A percentile compares a stretch with the other conserved stretches of the same genome.
phyloP scores from a whole-genome alignment of 345 rosid species.

The Theobroma cacao region DNA sequence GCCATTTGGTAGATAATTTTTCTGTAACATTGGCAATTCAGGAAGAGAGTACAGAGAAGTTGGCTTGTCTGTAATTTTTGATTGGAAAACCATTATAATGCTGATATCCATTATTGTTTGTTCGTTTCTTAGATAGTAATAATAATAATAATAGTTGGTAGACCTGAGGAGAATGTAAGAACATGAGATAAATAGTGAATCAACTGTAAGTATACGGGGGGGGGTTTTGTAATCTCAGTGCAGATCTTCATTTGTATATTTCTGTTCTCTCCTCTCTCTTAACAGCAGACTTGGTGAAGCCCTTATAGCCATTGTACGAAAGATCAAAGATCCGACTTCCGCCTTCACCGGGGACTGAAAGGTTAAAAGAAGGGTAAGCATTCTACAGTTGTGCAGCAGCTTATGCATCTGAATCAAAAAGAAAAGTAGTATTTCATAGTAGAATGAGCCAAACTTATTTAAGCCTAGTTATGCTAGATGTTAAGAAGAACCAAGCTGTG shows the following conservation, averaged over 20 bases:
- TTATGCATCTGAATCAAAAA: too few relatives aligned
- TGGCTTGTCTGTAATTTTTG: constrained; percentile 17
- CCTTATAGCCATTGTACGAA: not conserved
- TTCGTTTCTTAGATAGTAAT: constrained; percentile 32
- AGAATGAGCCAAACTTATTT: too few relatives aligned
- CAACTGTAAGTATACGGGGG: constrained; percentile 17
- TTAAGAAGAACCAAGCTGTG: too few relatives aligned
- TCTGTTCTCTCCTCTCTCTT: not conserved
- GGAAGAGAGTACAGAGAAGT: constrained; percentile 12
- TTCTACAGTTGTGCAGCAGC: too few relatives aligned
- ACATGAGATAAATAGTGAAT: constrained; percentile 14
- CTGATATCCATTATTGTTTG: constrained; percentile 29
- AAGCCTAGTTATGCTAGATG: too few relatives aligned
- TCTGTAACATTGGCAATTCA: constrained; percentile 13
- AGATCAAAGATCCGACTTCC: not conserved
- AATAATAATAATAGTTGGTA: constrained; percentile 17
- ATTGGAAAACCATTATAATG: constrained; percentile 20
- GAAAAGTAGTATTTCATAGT: too few relatives aligned
- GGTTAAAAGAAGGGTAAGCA: not conserved
- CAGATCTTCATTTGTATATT: not conserved
- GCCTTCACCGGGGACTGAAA: not conserved
- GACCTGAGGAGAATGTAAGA: constrained; percentile 24
- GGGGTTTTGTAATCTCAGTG: not conserved
- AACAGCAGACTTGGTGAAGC: not conserved
- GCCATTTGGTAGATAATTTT: constrained; percentile 26